Evolutionary conservation across 768 basidiomycete species (phyloP), one percentile per base, ranked within the genome.

Genomic region (Lentinula edodes): DNA sequence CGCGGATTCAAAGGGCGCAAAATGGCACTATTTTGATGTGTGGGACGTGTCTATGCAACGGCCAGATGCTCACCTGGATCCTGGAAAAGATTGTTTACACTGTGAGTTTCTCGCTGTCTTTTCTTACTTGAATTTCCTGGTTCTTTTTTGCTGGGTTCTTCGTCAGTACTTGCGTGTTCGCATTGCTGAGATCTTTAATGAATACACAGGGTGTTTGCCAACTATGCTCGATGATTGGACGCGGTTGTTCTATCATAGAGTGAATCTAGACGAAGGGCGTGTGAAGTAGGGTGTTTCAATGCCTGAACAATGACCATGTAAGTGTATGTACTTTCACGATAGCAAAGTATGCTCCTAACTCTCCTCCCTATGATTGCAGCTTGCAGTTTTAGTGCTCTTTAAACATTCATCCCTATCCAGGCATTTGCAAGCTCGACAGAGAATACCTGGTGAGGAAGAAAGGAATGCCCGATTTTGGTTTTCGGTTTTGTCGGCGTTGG

Each of bases 31-130:
- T 64, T 34, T 71, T 23, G 69, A 71, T 64, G n/a, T 70, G 54
- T 71, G 70, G 70, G 65, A 67, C 18, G 50, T 69, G 28, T 61
- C 65, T 16, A 42, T 71, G 35, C 70, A 71, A 61, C 58, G 70
- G 45, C 69, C 68, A 16, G 70, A 71, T 66, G 70, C 69, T 32
- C 70, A 71, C 61, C 66, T 68, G 13, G 66, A 71, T 42, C 72
- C 72, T 6, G 66, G 64, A 15, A 48, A 59, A 35, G 71, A 73
- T 64, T 71, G 70, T 35, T 64, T 71, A 60, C 70, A 71, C 62
- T 71, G 70, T 71, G 63, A 62, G 70, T 32, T 60, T 48, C 16
- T 38, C n/a, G 52, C 50, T 12, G 36, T 32, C 23, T 45, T 6
- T 12, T 36, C 3, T 16, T 15, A 12, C 23, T 8, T 48, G 8